Percentiles rank a stretch among this genome's conserved stretches.
phyloP scores from a whole-genome alignment of 345 rosid genomes.

The Salix viminalis region DNA sequence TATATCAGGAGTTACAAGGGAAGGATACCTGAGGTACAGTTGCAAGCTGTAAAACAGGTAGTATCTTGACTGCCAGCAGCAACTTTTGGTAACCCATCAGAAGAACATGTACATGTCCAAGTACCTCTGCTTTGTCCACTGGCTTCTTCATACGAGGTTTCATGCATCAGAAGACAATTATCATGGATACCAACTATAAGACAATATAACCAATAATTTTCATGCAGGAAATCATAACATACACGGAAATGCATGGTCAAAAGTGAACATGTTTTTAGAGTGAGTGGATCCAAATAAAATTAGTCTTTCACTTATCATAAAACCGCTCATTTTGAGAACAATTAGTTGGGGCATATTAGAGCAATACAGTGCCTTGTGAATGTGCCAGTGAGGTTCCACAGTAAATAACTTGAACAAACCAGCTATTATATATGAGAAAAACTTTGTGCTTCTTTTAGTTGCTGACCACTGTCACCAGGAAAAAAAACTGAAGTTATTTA shows the following conservation, averaged over 20 bases:
- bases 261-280: neutral
- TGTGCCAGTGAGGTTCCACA: neutral
- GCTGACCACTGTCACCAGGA: neutral
- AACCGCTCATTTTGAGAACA: neutral
- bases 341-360: neutral
- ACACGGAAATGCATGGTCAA: neutral
- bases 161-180: neutral
- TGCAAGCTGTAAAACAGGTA: conserved; percentile 77
- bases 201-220: neutral
- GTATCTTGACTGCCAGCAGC: conserved; percentile 35
- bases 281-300: neutral
- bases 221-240: neutral
- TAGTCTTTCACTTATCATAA: neutral
- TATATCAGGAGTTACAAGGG: neutral
- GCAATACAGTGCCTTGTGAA: neutral
- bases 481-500: neutral
- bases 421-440: neutral
- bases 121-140: conserved; percentile 35
- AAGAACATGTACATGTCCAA: conserved; percentile 73
- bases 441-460: neutral
- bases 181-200: neutral
- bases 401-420: neutral
- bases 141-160: conserved; percentile 27
- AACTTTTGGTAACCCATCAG: conserved; percentile 70
- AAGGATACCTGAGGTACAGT: conserved; percentile 73